These are phyloP conservation scores for Penicillium steckii DNA, from an alignment of 495 filamentous ascomycete genomes.

Conservation along the genomic window DNA sequence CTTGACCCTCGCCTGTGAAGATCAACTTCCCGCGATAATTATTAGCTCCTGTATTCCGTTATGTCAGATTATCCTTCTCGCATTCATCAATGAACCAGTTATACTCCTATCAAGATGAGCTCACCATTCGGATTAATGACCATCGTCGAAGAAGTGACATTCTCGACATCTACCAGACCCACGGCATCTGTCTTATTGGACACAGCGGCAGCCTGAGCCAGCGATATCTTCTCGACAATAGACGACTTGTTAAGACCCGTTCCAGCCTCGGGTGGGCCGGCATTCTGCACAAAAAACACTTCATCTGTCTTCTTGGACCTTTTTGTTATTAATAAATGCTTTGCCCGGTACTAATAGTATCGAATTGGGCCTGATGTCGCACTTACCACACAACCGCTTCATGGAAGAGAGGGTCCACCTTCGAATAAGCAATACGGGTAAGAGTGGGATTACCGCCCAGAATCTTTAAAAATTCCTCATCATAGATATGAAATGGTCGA, in stretches of 20 bases:
- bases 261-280: constrained; percentile 41
- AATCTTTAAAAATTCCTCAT: constrained; percentile 21
- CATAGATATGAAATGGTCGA: constrained; percentile 24
- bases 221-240: constrained; percentile 48
- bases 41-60: constrained; percentile 35
- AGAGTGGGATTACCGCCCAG: constrained; percentile 14
- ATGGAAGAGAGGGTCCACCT: constrained; percentile 45
- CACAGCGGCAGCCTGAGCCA: constrained; percentile 38
- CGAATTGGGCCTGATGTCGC: not conserved
- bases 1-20: constrained; percentile 48
- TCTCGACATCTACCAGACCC: constrained; percentile 38
- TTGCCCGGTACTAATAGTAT: not conserved
- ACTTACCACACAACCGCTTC: constrained; percentile 52
- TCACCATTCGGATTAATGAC: constrained; percentile 53
- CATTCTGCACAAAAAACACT: constrained; percentile 53
- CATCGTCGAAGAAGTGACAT: constrained; percentile 31
- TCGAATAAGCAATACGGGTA: constrained; percentile 19
- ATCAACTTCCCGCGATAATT: constrained; percentile 48
- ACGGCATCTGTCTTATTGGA: constrained; percentile 37
- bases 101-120: not conserved
- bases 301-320: constrained; percentile 46
- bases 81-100: no score
- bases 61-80: not conserved
- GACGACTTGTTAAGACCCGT: constrained; percentile 52
- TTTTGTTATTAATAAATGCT: not conserved